phyloP scores from a whole-genome alignment of 768 basidiomycete species.

The Phlegmacium glaucopus region DNA sequence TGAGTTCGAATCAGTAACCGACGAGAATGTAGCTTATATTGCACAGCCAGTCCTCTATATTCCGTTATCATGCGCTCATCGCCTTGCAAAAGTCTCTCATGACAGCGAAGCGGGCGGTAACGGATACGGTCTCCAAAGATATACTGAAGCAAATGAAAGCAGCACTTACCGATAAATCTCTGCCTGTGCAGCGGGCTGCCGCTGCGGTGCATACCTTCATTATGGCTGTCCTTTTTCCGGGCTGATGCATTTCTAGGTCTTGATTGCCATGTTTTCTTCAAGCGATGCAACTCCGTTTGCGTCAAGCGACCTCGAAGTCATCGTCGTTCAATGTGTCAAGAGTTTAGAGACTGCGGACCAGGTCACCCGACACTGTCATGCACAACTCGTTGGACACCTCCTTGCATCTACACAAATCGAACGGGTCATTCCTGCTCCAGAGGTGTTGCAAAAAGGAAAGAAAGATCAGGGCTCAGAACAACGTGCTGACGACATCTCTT shows the following conservation, averaged over 20 bases:
- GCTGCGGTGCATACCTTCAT: constrained; percentile 55
- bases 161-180: constrained; percentile 75
- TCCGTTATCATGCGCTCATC: constrained; percentile 77
- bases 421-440: constrained; percentile 41
- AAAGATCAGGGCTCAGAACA: constrained; percentile 58
- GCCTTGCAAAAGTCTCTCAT: constrained; percentile 77
- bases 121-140: constrained; percentile 76
- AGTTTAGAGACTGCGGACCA: constrained; percentile 83
- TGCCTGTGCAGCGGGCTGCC: constrained; percentile 82
- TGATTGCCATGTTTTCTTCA: constrained; percentile 54
- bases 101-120: constrained; percentile 79
- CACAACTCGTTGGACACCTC: constrained; percentile 79
- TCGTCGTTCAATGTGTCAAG: constrained; percentile 65
- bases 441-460: constrained; percentile 54
- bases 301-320: constrained; percentile 70
- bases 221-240: neutral
- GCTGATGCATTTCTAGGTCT: constrained; percentile 31
- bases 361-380: constrained; percentile 73
- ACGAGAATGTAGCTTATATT: constrained; percentile 1
- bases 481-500: constrained; percentile 50
- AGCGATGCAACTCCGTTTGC: constrained; percentile 51
- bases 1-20: constrained; percentile 32
- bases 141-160: constrained; percentile 79
- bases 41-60: constrained; percentile 60
- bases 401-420: constrained; percentile 81